phyloP scores from a whole-genome alignment of 352 stramenopile genomes.

The Phytophthora pini region DNA sequence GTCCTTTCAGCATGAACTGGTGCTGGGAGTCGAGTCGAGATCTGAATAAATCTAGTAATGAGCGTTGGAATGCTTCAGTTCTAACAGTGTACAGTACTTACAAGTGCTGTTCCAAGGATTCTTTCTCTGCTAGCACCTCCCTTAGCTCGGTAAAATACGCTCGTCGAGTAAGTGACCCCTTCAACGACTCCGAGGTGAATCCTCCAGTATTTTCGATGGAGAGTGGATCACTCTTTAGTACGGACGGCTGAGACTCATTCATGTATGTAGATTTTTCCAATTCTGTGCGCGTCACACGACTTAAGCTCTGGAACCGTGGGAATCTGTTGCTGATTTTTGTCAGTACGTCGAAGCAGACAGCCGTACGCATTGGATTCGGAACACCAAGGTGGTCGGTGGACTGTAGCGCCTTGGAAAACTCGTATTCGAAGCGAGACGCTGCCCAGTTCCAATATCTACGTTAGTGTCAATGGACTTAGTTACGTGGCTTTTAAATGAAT shows the following conservation, averaged over 20 bases:
- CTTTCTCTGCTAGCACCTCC: constrained; percentile 45
- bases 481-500: background rate
- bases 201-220: background rate
- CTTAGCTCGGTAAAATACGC: constrained; percentile 70
- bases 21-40: constrained; percentile 52
- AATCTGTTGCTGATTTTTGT: constrained; percentile 53
- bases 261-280: constrained; percentile 54
- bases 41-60: constrained; percentile 3
- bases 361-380: constrained; percentile 64
- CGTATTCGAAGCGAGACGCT: constrained; percentile 51
- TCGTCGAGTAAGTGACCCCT: constrained; percentile 38
- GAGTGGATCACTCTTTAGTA: background rate
- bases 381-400: constrained; percentile 62
- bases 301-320: constrained; percentile 52
- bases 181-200: constrained; percentile 22
- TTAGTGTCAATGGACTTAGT: background rate
- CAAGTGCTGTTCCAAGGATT: constrained; percentile 43
- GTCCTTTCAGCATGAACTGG: constrained; percentile 58
- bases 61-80: too few relatives aligned
- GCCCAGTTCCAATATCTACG: background rate
- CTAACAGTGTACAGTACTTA: constrained; percentile 19
- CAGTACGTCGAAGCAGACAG: constrained; percentile 65
- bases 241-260: constrained; percentile 6
- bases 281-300: constrained; percentile 41
- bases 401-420: constrained; percentile 54